A percentile compares a stretch with the other conserved stretches of the same genome.
Conservation (phyloP, 2,329 filamentous ascomycete species). For the Grosmannia penicillata region DNA sequence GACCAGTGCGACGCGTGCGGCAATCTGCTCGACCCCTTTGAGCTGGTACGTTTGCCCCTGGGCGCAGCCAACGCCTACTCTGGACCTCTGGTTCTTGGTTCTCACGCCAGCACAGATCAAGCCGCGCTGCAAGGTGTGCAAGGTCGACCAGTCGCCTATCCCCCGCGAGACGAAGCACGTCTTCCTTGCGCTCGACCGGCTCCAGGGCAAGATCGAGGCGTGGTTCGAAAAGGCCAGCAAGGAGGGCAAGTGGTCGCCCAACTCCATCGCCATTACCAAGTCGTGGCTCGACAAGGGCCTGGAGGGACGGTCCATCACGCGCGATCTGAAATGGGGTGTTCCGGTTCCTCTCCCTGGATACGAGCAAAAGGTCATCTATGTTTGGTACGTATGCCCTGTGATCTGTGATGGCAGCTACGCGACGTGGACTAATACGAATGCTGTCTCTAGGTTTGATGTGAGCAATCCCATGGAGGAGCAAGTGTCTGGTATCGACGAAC, state of each 20-base stretch:
- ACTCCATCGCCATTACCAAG: slow-evolving; percentile 62
- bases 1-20: slow-evolving; percentile 55
- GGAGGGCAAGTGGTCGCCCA: slow-evolving; percentile 63
- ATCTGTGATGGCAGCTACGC: neutral
- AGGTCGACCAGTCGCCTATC: slow-evolving; percentile 70
- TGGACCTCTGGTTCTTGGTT: neutral
- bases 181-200: slow-evolving; percentile 72
- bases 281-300: slow-evolving; percentile 75
- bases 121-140: slow-evolving; percentile 92
- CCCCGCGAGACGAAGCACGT: slow-evolving; percentile 77
- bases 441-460: slow-evolving; percentile 9
- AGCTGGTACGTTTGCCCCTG: slow-evolving; percentile 27
- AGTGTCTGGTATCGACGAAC: neutral
- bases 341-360: slow-evolving; percentile 39
- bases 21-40: slow-evolving; percentile 54
- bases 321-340: slow-evolving; percentile 83
- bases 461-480: neutral
- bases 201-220: slow-evolving; percentile 60
- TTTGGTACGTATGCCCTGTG: slow-evolving; percentile 23
- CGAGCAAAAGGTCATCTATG: slow-evolving; percentile 64
- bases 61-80: neutral
- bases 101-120: slow-evolving; percentile 35
- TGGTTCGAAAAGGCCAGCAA: slow-evolving; percentile 64
- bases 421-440: no score
- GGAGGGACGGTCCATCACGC: slow-evolving; percentile 74